Conservation (phyloP, 208 protist genomes). For the Acanthamoeba rhysodes region DNA sequence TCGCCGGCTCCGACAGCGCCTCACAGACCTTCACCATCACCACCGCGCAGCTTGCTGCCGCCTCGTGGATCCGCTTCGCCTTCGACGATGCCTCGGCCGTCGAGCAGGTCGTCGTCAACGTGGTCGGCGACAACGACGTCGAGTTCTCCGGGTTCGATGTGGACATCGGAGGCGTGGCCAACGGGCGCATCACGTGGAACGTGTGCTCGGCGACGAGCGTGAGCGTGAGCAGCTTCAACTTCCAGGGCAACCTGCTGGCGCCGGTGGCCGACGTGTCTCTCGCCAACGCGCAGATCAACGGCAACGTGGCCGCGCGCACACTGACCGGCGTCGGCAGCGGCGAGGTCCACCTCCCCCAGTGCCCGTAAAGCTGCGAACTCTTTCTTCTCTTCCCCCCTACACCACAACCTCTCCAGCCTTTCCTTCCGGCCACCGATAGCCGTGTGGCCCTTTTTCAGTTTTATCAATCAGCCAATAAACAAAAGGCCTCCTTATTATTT, state of each 20-base stretch:
- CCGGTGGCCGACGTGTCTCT: not conserved
- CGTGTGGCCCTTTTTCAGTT: too few species aligned
- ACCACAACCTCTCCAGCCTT: too few species aligned
- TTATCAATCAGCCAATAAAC: too few species aligned
- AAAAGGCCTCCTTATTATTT: too few species aligned
- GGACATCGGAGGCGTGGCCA: not conserved
- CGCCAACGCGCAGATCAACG: slow-evolving; percentile 43
- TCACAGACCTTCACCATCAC: slow-evolving; percentile 36
- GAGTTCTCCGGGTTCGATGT: not conserved
- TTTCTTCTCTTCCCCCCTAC: too few species aligned
- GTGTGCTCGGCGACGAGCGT: slow-evolving; percentile 23
- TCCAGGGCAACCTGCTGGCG: slow-evolving; percentile 2
- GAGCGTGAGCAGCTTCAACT: not conserved
- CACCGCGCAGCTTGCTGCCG: not conserved
- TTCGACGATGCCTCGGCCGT: not conserved
- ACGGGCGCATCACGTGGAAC: slow-evolving; percentile 28
- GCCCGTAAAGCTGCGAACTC: not conserved
- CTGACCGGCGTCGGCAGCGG: not conserved
- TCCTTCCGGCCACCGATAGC: too few species aligned
- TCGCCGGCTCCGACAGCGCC: not conserved
- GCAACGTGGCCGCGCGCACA: slow-evolving; percentile 11
- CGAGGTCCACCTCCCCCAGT: slow-evolving; percentile 26
- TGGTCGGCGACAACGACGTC: not conserved
- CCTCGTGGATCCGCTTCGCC: slow-evolving; percentile 7
- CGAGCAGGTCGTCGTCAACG: slow-evolving; percentile 35